Conservation (phyloP, 305 asterid genomes). For the Fraxinus ornus region DNA sequence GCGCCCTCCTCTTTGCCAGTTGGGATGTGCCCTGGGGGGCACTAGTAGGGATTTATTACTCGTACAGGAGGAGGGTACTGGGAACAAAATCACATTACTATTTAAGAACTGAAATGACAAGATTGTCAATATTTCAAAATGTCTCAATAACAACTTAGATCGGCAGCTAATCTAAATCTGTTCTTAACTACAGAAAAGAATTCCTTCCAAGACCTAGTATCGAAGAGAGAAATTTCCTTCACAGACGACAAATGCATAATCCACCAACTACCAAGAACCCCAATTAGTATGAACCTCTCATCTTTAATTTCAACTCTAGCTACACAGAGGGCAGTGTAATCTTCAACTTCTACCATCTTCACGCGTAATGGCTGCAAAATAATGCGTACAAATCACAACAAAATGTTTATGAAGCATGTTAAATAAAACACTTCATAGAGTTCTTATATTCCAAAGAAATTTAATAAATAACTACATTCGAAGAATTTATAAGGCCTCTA, state of each 20-base stretch:
- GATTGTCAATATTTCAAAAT: neutral
- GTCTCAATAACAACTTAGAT: slow-evolving; percentile 17
- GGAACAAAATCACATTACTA: neutral
- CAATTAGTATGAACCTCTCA: slow-evolving; percentile 30
- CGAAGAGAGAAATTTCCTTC: slow-evolving; percentile 15
- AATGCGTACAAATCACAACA: neutral
- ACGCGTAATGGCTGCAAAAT: slow-evolving; percentile 36
- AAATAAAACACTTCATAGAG: neutral
- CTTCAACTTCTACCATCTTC: slow-evolving; percentile 48
- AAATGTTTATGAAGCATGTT: neutral
- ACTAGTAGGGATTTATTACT: too few species aligned
- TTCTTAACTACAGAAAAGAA: slow-evolving; percentile 25
- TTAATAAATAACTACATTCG: neutral
- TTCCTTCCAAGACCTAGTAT: slow-evolving; percentile 24
- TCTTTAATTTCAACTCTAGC: slow-evolving; percentile 44
- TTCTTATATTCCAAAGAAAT: neutral
- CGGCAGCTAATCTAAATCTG: slow-evolving; percentile 16
- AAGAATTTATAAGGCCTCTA: neutral
- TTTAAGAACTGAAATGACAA: neutral
- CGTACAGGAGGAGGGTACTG: too few species aligned
- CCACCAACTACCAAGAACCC: slow-evolving; percentile 54
- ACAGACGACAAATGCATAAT: slow-evolving; percentile 31
- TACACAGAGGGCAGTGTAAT: slow-evolving; percentile 40
- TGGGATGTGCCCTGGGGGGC: too few species aligned
- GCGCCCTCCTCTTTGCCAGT: too few species aligned